Evolutionary conservation across 305 asterid species (phyloP).

Genomic region (Fraxinus ornus): DNA sequence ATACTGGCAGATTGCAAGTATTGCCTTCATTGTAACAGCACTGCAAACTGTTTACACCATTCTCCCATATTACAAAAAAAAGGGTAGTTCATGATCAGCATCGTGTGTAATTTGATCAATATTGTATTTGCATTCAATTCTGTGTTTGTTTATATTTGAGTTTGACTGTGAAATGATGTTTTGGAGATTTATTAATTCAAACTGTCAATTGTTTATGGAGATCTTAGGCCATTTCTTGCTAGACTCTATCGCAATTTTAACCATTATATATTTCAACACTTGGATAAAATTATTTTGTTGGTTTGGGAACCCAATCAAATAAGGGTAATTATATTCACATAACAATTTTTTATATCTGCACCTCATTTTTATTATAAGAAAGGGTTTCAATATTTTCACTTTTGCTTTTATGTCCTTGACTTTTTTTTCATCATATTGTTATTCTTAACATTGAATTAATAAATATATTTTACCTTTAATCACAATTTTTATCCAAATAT

Average conservation of each 20-base stretch:
- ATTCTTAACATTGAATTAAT: too few species aligned
- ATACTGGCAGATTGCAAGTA: slow-evolving; percentile 12
- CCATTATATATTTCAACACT: neutral
- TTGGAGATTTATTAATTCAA: neutral
- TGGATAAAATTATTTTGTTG: neutral
- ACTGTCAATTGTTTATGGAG: neutral
- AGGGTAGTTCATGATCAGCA: neutral
- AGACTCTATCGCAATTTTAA: neutral
- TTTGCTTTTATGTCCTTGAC: too few species aligned
- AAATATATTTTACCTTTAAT: too few species aligned
- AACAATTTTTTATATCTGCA: too few species aligned
- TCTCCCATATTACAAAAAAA: slow-evolving; percentile 13
- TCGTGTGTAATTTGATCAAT: neutral
- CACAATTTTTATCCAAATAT: too few species aligned
- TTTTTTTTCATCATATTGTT: too few species aligned
- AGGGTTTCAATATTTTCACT: too few species aligned
- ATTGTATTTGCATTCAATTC: neutral
- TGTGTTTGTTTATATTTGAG: neutral
- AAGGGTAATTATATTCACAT: too few species aligned
- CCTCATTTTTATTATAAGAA: too few species aligned
- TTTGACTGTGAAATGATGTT: too few species aligned
- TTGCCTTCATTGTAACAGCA: neutral
- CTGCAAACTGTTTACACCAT: slow-evolving; percentile 15
- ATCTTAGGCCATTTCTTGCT: neutral
- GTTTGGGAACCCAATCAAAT: neutral